Percentiles rank a stretch among this genome's conserved stretches.
Conservation (phyloP, 495 filamentous ascomycete genomes). For the Glarea lozoyensis region DNA sequence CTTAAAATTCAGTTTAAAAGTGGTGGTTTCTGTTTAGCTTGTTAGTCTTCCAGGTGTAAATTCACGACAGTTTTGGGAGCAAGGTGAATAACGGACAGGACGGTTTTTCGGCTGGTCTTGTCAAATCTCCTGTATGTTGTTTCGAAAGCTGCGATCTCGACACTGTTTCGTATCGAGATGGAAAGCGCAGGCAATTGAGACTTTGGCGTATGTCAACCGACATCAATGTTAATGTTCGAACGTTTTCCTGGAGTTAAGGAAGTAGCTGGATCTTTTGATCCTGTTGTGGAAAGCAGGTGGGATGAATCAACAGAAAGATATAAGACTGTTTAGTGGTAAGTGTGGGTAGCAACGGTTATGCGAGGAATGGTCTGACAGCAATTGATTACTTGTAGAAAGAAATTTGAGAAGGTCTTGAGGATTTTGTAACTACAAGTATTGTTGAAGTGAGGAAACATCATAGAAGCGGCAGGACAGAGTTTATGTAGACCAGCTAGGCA, state of each 20-base stretch:
- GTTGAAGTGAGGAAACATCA: conserved; percentile 4
- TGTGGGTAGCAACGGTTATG: no score
- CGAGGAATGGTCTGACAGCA: no score
- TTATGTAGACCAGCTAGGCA: no score
- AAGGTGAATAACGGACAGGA: conserved; percentile 13
- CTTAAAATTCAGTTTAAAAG: no score
- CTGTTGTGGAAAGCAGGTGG: no score
- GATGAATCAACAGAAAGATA: no score
- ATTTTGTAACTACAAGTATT: no score
- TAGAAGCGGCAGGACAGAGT: no score
- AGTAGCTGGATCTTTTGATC: conserved; percentile 10
- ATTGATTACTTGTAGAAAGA: no score
- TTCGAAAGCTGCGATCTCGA: conserved; percentile 64
- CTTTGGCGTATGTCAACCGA: conserved; percentile 66
- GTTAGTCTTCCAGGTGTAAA: background rate
- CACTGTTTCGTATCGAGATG: conserved; percentile 60
- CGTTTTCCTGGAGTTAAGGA: conserved; percentile 1
- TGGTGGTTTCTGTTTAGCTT: no score
- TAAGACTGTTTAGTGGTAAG: background rate
- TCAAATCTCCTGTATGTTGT: conserved; percentile 60
- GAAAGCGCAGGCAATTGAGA: conserved; percentile 59
- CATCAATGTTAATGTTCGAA: conserved; percentile 47
- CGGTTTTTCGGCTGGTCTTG: conserved; percentile 25
- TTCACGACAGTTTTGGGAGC: background rate
- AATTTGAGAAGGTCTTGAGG: no score